Evolutionary conservation across 140 eudicot genomes (phyloP).

Genomic region (Stevia rebaudiana): DNA sequence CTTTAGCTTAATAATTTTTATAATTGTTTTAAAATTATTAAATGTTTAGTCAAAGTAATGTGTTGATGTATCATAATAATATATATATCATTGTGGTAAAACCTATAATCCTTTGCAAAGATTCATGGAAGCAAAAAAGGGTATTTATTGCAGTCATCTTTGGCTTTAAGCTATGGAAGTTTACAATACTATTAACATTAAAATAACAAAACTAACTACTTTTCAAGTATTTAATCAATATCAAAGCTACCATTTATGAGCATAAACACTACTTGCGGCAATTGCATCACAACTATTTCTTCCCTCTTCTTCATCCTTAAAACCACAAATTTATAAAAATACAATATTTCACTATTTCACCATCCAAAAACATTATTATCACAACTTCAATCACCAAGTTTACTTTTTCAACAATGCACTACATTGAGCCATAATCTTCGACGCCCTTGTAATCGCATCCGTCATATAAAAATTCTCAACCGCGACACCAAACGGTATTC

Average conservation of each 20-base stretch:
- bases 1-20: too few relatives aligned
- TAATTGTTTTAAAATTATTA: too few relatives aligned
- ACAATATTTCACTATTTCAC: background rate
- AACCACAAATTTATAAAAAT: background rate
- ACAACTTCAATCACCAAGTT: conserved; percentile 12
- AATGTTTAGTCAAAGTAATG: too few relatives aligned
- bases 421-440: conserved; percentile 98
- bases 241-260: conserved; percentile 49
- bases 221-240: background rate
- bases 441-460: conserved; percentile 86
- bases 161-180: too few relatives aligned
- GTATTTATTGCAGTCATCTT: conserved; percentile 44
- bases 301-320: background rate
- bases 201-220: too few relatives aligned
- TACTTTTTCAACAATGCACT: conserved; percentile 72
- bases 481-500: conserved; percentile 50
- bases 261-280: conserved; percentile 36
- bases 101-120: conserved; percentile 84
- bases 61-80: too few relatives aligned
- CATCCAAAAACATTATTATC: conserved; percentile 36
- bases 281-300: background rate
- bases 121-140: conserved; percentile 83
- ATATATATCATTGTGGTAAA: too few relatives aligned
- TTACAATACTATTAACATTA: too few relatives aligned
- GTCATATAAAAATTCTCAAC: conserved; percentile 94